Evolutionary conservation across 2,329 filamentous ascomycete genomes (phyloP).

Genomic region (Sporothrix dimorphospora): DNA sequence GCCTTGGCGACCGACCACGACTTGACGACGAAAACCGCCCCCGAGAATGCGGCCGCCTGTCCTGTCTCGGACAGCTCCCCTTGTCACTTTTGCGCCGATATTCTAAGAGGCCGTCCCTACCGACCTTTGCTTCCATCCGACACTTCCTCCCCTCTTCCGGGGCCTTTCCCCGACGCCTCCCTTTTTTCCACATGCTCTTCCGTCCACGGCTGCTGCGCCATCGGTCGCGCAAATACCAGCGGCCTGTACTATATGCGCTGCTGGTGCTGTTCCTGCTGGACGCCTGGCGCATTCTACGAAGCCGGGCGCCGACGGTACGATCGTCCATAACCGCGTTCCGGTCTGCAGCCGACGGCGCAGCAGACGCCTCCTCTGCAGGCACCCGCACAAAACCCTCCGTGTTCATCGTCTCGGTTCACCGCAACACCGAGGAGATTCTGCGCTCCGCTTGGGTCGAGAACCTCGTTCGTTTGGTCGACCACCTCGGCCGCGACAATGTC

Average conservation of each 20-base stretch:
- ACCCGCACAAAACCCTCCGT: conserved; percentile 46
- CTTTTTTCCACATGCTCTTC: conserved; percentile 39
- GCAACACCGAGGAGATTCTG: conserved; percentile 66
- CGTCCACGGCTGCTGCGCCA: conserved; percentile 42
- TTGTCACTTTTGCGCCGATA: not conserved
- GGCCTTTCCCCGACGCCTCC: not conserved
- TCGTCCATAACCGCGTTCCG: too few relatives aligned
- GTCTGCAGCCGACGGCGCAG: too few relatives aligned
- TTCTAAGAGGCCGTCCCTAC: not conserved
- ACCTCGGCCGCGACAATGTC: conserved; percentile 64
- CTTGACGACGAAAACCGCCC: not conserved
- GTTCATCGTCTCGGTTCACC: conserved; percentile 69
- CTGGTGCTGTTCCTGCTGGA: conserved; percentile 43
- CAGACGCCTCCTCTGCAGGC: conserved; percentile 34
- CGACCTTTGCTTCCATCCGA: not conserved
- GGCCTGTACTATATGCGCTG: conserved; percentile 41
- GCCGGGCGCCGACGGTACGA: conserved; percentile 29
- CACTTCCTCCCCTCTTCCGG: not conserved
- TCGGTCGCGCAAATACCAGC: conserved; percentile 38
- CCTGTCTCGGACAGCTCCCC: conserved; percentile 1
- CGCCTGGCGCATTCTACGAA: conserved; percentile 32
- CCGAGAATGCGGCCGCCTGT: conserved; percentile 26
- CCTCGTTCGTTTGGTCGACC: conserved; percentile 57
- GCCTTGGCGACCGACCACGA: not conserved
- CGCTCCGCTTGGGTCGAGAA: conserved; percentile 63